Base-by-base conservation (phyloP, 352 stramenopile genomes). In the Pythium coloratum region DNA sequence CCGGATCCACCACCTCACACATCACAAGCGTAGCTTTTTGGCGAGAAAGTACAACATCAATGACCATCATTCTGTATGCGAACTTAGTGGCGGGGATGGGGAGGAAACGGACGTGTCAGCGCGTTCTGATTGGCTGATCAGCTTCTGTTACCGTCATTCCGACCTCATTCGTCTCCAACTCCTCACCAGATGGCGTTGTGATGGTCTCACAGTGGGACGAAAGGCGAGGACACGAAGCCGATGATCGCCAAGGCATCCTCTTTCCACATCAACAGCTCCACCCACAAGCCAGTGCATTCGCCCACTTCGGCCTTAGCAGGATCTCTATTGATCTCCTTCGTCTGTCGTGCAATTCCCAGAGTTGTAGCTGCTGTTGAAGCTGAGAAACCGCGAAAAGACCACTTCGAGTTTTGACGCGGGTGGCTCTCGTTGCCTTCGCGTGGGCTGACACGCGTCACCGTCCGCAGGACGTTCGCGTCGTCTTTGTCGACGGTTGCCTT, bases 401-500 rank as follows among this genome's bases (percentile, higher is more conserved):
- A 30, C 28, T 30, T 30, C 28, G 28, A 30, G 28, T 30, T 30
- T 4, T 30, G 28, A 30, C 38, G 38, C 38, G 13, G 16, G 38
- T 44, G 38, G 38, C 20, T 12, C 46, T 26, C 8, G n/a, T 26
- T 53, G 46, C 13, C 46, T 30, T 55, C 28, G 26, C 28, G 13
- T 30, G 5, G 42, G 16, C 24, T 51, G 57, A 53, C 57, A 60
- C 34, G 44, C 36, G 44, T 64, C 40, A 64, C 28, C 57, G 12
- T 32, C 26, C 54, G 16, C 24, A 68, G 62, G 62, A 68, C 62
- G 62, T 62, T 62, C 34, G 54, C 53, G 62, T 57, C 53, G 62
- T 67, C 32, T 67, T 47, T 67, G 54, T 61, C 24, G 26, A 38
- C 28, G 16, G 62, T 20, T 20, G 8, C 30, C 55, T 68, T 68